Evolutionary conservation across 1,139 yeast species (phyloP).

Genomic region (Sugiyamaella paludigena): DNA sequence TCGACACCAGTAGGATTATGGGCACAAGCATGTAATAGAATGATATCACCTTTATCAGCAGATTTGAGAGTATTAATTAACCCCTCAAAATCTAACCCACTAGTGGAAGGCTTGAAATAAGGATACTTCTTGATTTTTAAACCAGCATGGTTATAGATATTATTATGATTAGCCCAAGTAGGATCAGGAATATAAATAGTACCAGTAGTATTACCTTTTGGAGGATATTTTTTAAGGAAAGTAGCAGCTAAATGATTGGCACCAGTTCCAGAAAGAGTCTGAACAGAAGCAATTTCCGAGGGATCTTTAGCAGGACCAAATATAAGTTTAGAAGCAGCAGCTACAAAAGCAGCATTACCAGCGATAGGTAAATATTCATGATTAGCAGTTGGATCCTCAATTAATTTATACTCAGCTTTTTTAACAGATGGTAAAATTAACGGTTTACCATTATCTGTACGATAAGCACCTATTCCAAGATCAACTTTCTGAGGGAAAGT

Average conservation of each 20-base stretch:
- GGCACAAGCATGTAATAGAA: slow-evolving; percentile 89
- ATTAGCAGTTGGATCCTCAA: slow-evolving; percentile 61
- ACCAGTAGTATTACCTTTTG: slow-evolving; percentile 41
- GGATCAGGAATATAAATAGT: slow-evolving; percentile 79
- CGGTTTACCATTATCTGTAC: slow-evolving; percentile 80
- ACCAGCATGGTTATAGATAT: slow-evolving; percentile 70
- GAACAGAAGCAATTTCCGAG: slow-evolving; percentile 64
- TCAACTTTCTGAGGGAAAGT: slow-evolving; percentile 58
- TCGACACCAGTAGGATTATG: slow-evolving; percentile 97
- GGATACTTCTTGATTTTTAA: slow-evolving; percentile 67
- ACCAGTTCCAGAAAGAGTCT: slow-evolving; percentile 93
- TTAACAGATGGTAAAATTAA: slow-evolving; percentile 84
- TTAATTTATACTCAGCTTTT: slow-evolving; percentile 56
- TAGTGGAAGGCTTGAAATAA: slow-evolving; percentile 68
- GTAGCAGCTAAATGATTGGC: slow-evolving; percentile 86
- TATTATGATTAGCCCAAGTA: slow-evolving; percentile 95
- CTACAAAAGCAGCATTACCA: slow-evolving; percentile 69
- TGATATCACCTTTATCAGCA: slow-evolving; percentile 45
- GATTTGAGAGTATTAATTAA: slow-evolving; percentile 34
- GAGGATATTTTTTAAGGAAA: slow-evolving; percentile 56
- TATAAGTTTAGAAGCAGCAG: slow-evolving; percentile 74
- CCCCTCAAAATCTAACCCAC: slow-evolving; percentile 57
- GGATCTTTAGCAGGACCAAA: slow-evolving; percentile 58
- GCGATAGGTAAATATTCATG: slow-evolving; percentile 89
- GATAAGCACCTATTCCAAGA: slow-evolving; percentile 89